A percentile compares a stretch with the other conserved stretches of the same genome.
Conservation (phyloP, 495 filamentous ascomycete species). For the Rhypophila decipiens region DNA sequence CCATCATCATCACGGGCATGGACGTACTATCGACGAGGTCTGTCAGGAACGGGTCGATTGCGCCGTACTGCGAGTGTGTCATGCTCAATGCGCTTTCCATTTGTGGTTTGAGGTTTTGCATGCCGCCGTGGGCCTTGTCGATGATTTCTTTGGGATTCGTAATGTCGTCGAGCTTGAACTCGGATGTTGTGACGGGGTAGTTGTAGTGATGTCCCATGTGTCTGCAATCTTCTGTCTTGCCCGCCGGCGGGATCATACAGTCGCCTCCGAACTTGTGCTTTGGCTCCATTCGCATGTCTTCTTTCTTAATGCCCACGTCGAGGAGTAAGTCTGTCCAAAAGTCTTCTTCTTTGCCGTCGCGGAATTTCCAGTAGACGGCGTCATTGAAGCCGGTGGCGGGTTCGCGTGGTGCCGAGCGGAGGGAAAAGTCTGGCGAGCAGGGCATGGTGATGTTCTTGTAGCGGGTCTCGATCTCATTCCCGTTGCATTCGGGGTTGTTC, state of each 20-base stretch:
- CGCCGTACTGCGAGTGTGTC: neutral
- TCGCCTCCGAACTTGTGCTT: neutral
- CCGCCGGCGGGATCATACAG: neutral
- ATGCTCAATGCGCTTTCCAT: neutral
- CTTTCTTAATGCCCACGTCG: slow-evolving; percentile 2
- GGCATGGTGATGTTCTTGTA: slow-evolving; percentile 2
- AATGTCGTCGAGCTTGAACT: neutral
- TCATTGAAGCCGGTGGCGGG: neutral
- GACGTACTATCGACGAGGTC: slow-evolving; percentile 11
- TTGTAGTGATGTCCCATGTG: neutral
- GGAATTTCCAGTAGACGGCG: slow-evolving; percentile 1
- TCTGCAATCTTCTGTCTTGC: slow-evolving; percentile 1
- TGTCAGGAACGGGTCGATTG: slow-evolving; percentile 2
- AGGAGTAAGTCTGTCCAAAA: slow-evolving; percentile 2
- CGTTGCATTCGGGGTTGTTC: slow-evolving; percentile 1
- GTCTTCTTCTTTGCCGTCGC: neutral
- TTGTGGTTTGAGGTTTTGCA: neutral
- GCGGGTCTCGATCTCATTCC: neutral
- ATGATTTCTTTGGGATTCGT: slow-evolving; percentile 7
- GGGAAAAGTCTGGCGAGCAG: slow-evolving; percentile 5
- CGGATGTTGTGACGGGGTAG: neutral
- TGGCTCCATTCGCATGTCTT: neutral
- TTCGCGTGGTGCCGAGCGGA: neutral
- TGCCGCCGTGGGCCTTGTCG: neutral
- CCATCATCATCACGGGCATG: slow-evolving; percentile 17